Base-by-base conservation (phyloP, 163 green algal genomes). In the Trebouxiophyceae sp. region DNA sequence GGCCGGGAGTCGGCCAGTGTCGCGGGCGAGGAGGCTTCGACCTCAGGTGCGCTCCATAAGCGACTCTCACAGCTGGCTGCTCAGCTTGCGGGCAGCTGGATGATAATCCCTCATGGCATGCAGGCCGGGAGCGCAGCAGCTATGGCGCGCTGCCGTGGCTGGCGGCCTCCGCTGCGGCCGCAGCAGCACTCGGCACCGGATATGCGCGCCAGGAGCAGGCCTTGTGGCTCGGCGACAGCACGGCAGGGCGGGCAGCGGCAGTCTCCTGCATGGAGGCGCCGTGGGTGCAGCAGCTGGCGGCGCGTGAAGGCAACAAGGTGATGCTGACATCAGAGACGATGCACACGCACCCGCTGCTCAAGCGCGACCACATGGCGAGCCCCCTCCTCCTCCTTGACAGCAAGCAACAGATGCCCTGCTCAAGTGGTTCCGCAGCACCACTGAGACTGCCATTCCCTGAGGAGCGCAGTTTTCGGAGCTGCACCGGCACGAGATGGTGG, bases 401-500 rank as follows among this genome's bases (percentile, higher is more conserved):
- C 29, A 19, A 31, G 4, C 8, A 19, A 67, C 1, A 12, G 23
- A 5, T 5, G 8, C 1, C 6, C 31, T 61, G 32, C 3, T 12
- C 2, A 28, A 5, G 2, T 34, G 32, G 24, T 24, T 26, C 8
- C 39, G 39, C 8, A n/a, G n/a, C n/a, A n/a, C n/a, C n/a, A n/a
- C n/a, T n/a, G n/a, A n/a, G n/a, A n/a, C n/a, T n/a, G n/a, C n/a
- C n/a, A n/a, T n/a, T n/a, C n/a, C n/a, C n/a, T 16, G 39, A 50
- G 8, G 34, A 19, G 24, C 67, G 45, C 46, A 75, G 77, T 86
- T 86, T 68, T 54, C 56, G 3, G 77, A 74, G 1, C 74, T 85
- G 66, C 60, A 81, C 44, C 26, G 45, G 8, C 70, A 79, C 57
- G 77, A 70, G 16, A 71, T 82, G 29, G 67, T 87, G 12, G 32